phyloP scores from a whole-genome alignment of 805 yeast genomes.

The Spathaspora arborariae region DNA sequence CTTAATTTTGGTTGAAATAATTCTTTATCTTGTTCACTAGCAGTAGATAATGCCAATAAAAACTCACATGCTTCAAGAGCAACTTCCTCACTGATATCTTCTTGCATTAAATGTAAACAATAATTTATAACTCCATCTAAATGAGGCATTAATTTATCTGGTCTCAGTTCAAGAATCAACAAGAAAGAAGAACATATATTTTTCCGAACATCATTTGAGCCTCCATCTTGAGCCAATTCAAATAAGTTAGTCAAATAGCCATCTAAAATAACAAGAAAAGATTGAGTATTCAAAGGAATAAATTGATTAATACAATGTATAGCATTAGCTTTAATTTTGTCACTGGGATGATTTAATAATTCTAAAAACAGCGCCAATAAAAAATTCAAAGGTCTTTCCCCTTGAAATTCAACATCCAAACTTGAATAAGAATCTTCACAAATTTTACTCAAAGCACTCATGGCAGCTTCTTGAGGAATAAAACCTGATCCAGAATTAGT shows the following conservation, averaged over 20 bases:
- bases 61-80: conserved; percentile 94
- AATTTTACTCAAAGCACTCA: conserved; percentile 77
- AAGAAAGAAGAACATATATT: conserved; percentile 78
- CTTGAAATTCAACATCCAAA: conserved; percentile 62
- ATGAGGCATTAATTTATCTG: conserved; percentile 78
- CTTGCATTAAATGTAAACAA: conserved; percentile 73
- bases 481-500: conserved; percentile 3
- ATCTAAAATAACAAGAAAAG: conserved; percentile 62
- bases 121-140: conserved; percentile 82
- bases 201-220: conserved; percentile 53
- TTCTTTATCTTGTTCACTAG: conserved; percentile 37
- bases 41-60: conserved; percentile 69
- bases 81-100: conserved; percentile 58
- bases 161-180: conserved; percentile 66
- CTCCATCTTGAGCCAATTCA: conserved; percentile 55
- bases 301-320: conserved; percentile 76
- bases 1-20: conserved; percentile 50
- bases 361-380: conserved; percentile 64
- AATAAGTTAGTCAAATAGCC: conserved; percentile 63
- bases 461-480: conserved; percentile 64
- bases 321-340: conserved; percentile 56
- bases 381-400: conserved; percentile 62
- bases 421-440: conserved; percentile 80
- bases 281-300: conserved; percentile 64
- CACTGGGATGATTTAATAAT: conserved; percentile 33